These are phyloP conservation scores for Pythium guiyangense DNA, from an alignment of 352 stramenopile genomes.

Conservation along the genomic window DNA sequence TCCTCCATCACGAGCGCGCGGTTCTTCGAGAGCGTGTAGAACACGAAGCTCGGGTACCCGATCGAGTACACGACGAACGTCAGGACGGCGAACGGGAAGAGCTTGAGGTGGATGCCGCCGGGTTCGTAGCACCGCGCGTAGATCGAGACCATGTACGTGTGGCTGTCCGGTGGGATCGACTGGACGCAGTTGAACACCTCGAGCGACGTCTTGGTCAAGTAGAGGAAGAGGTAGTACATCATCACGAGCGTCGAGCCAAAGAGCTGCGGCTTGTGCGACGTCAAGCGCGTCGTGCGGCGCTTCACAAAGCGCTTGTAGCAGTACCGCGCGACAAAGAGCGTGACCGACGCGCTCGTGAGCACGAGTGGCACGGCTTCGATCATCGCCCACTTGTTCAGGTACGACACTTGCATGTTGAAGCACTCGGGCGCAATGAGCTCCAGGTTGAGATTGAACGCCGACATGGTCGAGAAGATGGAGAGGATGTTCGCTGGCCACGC, in stretches of 20 bases:
- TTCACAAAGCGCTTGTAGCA: conserved; percentile 53
- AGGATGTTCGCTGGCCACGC: conserved; percentile 59
- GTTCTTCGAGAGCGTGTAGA: conserved; percentile 55
- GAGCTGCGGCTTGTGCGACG: conserved; percentile 57
- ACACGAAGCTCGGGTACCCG: conserved; percentile 67
- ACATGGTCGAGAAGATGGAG: conserved; percentile 61
- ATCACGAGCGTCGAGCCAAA: conserved; percentile 73
- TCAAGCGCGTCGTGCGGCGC: conserved; percentile 45
- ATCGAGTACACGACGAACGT: conserved; percentile 69
- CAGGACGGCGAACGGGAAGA: conserved; percentile 61
- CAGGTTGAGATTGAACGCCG: conserved; percentile 82
- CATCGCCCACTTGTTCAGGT: conserved; percentile 64
- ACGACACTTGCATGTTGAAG: conserved; percentile 65
- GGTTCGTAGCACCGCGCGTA: conserved; percentile 58
- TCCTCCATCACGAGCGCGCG: conserved; percentile 59
- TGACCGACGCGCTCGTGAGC: conserved; percentile 34
- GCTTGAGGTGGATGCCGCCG: conserved; percentile 47
- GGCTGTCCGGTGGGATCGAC: conserved; percentile 56
- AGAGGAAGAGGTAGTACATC: conserved; percentile 83
- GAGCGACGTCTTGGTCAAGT: conserved; percentile 66
- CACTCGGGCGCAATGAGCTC: conserved; percentile 82
- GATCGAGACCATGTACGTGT: conserved; percentile 71
- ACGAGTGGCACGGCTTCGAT: conserved; percentile 55
- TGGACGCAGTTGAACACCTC: conserved; percentile 77
- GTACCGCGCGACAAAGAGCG: conserved; percentile 49